Evolutionary conservation across 768 basidiomycete species (phyloP).

Genomic region (Leucosporidium yakuticum): DNA sequence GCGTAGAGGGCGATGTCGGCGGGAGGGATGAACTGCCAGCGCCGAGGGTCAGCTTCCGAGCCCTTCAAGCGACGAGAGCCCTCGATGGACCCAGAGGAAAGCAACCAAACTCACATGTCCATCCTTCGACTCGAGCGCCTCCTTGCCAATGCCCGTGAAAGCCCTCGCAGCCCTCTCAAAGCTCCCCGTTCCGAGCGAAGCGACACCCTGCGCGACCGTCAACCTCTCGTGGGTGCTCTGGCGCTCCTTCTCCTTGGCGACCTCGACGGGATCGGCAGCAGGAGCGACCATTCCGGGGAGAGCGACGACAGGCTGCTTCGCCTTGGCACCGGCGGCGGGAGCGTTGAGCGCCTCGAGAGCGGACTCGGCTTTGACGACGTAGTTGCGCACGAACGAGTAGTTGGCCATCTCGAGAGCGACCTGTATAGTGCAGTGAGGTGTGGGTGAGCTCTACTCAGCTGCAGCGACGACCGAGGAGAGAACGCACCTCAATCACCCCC

Average conservation of each 20-base stretch:
- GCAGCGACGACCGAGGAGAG: neutral
- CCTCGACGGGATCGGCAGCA: conserved; percentile 26
- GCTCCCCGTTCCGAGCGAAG: conserved; percentile 61
- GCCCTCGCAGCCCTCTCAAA: conserved; percentile 74
- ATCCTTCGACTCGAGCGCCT: conserved; percentile 17
- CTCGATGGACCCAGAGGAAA: neutral
- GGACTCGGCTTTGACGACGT: conserved; percentile 92
- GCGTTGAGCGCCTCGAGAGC: conserved; percentile 59
- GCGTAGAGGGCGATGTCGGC: conserved; percentile 83
- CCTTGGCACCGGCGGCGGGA: conserved; percentile 2
- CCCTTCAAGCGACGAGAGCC: no score
- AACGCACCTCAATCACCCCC: conserved; percentile 45
- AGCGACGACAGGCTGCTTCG: conserved; percentile 21
- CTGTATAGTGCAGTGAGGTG: conserved; percentile 45
- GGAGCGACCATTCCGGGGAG: conserved; percentile 40
- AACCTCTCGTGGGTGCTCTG: conserved; percentile 70
- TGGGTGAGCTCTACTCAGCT: conserved; percentile 6
- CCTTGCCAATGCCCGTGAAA: conserved; percentile 46
- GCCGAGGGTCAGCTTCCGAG: neutral
- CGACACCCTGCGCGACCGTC: conserved; percentile 71
- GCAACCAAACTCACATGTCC: conserved; percentile 3
- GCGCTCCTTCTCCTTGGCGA: conserved; percentile 56
- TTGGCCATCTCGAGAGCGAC: conserved; percentile 78
- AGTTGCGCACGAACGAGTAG: conserved; percentile 80
- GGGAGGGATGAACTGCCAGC: conserved; percentile 61